Percentiles rank a stretch among this genome's conserved stretches.
These are phyloP conservation scores for Eimeria acervulina DNA, from an alignment of 169 alveolate species.

Conservation along the genomic window DNA sequence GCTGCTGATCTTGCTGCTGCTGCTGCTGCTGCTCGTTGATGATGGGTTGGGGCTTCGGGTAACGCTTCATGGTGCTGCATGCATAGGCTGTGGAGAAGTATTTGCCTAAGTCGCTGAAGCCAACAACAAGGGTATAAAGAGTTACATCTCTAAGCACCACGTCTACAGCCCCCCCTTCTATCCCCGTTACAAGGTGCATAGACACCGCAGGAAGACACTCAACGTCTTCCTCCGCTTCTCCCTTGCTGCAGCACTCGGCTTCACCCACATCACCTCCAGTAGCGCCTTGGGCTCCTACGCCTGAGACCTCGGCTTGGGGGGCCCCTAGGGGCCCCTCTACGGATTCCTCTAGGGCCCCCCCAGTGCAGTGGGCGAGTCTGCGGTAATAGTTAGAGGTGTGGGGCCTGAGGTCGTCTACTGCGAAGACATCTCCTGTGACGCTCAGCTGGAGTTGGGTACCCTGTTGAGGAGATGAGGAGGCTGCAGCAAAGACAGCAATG, in stretches of 20 bases:
- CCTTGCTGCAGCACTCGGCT: not conserved
- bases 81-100: conserved; percentile 71
- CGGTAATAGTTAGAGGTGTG: conserved; percentile 67
- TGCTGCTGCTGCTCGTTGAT: conserved; percentile 41
- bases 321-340: not conserved
- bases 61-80: conserved; percentile 73
- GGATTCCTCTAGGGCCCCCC: not conserved
- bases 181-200: conserved; percentile 49
- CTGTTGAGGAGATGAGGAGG: not conserved
- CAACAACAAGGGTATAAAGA: conserved; percentile 85
- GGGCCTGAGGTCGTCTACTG: conserved; percentile 85
- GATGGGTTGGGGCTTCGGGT: conserved; percentile 76
- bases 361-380: conserved; percentile 82
- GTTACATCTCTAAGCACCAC: conserved; percentile 84
- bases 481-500: conserved; percentile 46
- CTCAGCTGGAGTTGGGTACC: conserved; percentile 44
- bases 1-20: conserved; percentile 38
- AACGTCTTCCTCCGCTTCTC: not conserved
- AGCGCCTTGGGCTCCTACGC: not conserved
- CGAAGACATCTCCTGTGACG: conserved; percentile 60
- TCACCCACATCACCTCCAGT: not conserved
- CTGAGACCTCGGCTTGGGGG: not conserved
- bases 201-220: conserved; percentile 57
- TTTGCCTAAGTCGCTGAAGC: conserved; percentile 83
- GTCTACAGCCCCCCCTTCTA: conserved; percentile 68